Evolutionary conservation across 306 rosid genomes (phyloP).

Genomic region (Vigna mungo): DNA sequence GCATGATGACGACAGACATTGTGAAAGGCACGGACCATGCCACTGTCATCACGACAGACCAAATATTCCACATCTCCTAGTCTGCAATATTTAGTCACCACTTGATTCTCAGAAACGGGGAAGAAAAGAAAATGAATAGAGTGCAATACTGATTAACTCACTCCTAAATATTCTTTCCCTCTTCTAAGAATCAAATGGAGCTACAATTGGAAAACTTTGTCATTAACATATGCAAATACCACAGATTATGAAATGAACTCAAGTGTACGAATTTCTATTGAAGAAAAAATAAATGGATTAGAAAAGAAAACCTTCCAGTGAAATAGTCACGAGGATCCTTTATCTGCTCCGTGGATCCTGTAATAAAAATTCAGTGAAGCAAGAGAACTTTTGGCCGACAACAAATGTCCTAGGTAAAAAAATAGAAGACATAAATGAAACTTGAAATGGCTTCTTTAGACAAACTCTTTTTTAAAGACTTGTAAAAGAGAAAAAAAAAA

Average conservation of each 20-base stretch:
- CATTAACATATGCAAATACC: conserved; percentile 22
- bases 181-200: conserved; percentile 54
- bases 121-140: conserved; percentile 47
- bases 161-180: conserved; percentile 41
- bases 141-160: conserved; percentile 32
- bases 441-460: background rate
- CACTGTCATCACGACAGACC: conserved; percentile 73
- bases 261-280: background rate
- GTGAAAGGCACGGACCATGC: conserved; percentile 75
- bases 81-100: conserved; percentile 59
- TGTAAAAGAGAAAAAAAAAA: too few species aligned
- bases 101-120: conserved; percentile 49
- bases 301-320: conserved; percentile 74
- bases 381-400: conserved; percentile 26
- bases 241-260: background rate
- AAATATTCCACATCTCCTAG: conserved; percentile 80
- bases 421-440: conserved; percentile 22
- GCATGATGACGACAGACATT: conserved; percentile 96
- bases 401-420: background rate
- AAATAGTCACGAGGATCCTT: conserved; percentile 65
- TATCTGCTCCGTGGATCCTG: conserved; percentile 78
- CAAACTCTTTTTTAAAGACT: too few species aligned
- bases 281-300: conserved; percentile 4
- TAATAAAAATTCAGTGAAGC: conserved; percentile 37
- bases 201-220: conserved; percentile 22